Conservation (phyloP, 1,139 yeast species). For the Insectozyma bohioensis region DNA sequence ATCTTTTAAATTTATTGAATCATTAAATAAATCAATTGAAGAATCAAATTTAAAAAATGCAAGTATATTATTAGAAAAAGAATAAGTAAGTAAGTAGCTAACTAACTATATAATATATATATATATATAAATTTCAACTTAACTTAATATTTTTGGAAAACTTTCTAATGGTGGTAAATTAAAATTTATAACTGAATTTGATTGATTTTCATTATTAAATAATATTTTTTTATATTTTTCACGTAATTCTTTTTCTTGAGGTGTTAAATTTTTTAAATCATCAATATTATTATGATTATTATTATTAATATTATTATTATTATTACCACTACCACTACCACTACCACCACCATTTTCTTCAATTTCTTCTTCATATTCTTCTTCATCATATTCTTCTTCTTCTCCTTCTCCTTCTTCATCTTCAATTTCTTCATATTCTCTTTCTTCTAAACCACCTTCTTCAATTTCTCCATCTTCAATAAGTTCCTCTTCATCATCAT, state of each 20-base stretch:
- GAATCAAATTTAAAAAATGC: slow-evolving; percentile 83
- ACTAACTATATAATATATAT: slow-evolving; percentile 1
- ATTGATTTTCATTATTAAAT: slow-evolving; percentile 3
- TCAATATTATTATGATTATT: slow-evolving; percentile 9
- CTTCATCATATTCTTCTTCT: slow-evolving; percentile 12
- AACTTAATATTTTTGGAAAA: slow-evolving; percentile 17
- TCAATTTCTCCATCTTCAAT: slow-evolving; percentile 7
- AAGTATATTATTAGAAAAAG: slow-evolving; percentile 67
- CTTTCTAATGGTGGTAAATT: slow-evolving; percentile 28
- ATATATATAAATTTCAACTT: slow-evolving; percentile 3
- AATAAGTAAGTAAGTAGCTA: slow-evolving; percentile 17
- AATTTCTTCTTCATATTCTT: slow-evolving; percentile 11
- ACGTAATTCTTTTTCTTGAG: slow-evolving; percentile 11
- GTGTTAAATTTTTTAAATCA: slow-evolving; percentile 11
- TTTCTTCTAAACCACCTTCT: background rate
- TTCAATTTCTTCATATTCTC: slow-evolving; percentile 7
- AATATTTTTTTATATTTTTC: slow-evolving; percentile 13
- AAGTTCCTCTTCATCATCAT: slow-evolving; percentile 8
- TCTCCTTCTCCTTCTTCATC: slow-evolving; percentile 9
- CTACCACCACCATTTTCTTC: slow-evolving; percentile 1
- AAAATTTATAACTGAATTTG: slow-evolving; percentile 14
- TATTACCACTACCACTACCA: slow-evolving; percentile 1
- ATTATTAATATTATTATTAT: too few relatives aligned
- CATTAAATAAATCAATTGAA: slow-evolving; percentile 59
- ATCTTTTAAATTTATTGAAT: slow-evolving; percentile 63